Percentiles rank a stretch among this genome's conserved stretches.
phyloP scores from a whole-genome alignment of 73 alveolate species.

The Loxodes magnus region DNA sequence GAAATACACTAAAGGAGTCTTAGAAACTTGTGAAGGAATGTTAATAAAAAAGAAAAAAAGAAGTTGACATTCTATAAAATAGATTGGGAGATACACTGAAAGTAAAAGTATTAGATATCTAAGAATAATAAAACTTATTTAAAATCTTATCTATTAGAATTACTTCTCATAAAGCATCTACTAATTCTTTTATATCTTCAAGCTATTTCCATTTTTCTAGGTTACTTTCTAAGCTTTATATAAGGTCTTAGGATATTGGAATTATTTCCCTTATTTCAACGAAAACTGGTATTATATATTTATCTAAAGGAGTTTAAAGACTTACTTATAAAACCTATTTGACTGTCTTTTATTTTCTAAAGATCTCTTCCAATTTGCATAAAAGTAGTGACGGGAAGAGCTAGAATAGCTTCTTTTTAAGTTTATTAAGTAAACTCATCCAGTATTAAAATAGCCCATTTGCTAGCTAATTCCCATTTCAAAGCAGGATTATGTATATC shows the following conservation, averaged over 20 bases:
- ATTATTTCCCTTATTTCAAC: background rate
- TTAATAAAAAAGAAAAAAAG: no score
- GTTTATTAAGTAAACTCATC: conserved; percentile 6
- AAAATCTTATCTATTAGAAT: no score
- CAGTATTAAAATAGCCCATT: conserved; percentile 6
- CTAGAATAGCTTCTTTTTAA: background rate
- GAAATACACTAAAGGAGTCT: no score
- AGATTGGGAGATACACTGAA: no score
- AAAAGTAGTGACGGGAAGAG: conserved; percentile 8
- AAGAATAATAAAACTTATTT: no score
- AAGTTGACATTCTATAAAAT: no score
- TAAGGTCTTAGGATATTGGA: background rate
- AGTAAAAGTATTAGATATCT: no score
- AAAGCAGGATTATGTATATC: conserved; percentile 12
- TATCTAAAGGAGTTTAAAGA: background rate
- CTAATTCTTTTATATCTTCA: no score
- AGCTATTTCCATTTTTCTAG: conserved; percentile 4
- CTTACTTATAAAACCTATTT: background rate
- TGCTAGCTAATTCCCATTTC: conserved; percentile 2
- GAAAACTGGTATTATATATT: no score
- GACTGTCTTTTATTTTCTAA: conserved; percentile 6
- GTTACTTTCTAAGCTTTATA: conserved; percentile 2
- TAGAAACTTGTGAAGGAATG: no score
- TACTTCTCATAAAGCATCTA: no score
- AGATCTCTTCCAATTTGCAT: conserved; percentile 7